These are phyloP conservation scores for Didymella segeticola DNA, from an alignment of 2,329 filamentous ascomycete genomes.

Conservation along the genomic window DNA sequence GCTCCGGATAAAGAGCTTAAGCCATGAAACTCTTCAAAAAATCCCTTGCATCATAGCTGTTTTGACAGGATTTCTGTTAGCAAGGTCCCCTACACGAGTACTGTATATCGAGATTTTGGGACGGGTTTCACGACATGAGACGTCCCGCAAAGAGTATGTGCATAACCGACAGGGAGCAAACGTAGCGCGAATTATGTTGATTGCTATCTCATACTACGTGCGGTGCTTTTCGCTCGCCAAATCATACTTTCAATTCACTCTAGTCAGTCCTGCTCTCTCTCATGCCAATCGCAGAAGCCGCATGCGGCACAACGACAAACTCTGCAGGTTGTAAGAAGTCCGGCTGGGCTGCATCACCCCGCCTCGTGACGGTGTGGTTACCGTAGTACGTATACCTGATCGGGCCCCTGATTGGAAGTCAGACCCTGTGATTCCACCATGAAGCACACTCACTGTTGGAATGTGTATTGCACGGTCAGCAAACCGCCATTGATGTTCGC, in stretches of 20 bases:
- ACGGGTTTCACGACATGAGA: no score
- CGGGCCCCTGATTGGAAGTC: slow-evolving; percentile 5
- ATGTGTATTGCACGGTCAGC: slow-evolving; percentile 21
- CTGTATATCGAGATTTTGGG: no score
- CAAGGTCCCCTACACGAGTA: no score
- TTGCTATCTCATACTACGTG: background rate
- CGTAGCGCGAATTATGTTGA: no score
- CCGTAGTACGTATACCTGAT: slow-evolving; percentile 24
- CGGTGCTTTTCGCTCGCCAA: no score
- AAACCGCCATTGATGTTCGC: slow-evolving; percentile 16
- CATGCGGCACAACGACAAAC: background rate
- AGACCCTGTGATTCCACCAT: background rate
- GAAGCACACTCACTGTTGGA: slow-evolving; percentile 21
- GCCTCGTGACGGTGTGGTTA: slow-evolving; percentile 11
- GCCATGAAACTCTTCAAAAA: no score
- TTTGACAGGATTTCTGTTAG: no score
- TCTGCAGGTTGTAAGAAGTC: background rate
- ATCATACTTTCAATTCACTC: no score
- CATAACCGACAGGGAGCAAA: no score
- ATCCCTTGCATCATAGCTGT: no score
- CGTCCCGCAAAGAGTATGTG: no score
- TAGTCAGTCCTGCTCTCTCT: background rate
- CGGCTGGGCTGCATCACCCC: background rate
- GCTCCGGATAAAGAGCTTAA: no score
- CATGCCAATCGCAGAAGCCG: background rate